A percentile compares a stretch with the other conserved stretches of the same genome.
These are phyloP conservation scores for Lentinula lateritia DNA, from an alignment of 768 basidiomycete genomes.

Conservation along the genomic window DNA sequence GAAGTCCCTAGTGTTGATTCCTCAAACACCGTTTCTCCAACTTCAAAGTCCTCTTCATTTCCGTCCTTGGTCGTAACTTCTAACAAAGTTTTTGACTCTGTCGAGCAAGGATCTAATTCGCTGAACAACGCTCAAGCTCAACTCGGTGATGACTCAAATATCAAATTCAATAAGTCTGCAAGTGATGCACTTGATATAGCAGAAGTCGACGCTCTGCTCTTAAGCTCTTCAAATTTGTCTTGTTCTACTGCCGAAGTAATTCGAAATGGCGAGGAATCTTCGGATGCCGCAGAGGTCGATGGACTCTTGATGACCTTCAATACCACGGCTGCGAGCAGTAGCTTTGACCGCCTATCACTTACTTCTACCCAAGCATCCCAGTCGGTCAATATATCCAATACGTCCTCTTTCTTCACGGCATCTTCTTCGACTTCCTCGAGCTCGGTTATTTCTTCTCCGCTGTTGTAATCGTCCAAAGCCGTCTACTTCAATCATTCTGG, in stretches of 20 bases:
- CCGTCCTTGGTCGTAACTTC: not conserved
- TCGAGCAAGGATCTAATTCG: not conserved
- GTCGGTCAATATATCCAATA: not conserved
- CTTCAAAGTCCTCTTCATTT: not conserved
- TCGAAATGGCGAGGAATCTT: not conserved
- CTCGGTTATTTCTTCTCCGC: not conserved
- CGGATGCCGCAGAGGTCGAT: not conserved
- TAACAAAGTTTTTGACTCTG: not conserved
- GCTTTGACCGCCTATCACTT: not conserved
- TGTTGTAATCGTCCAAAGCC: no score
- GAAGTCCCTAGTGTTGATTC: not conserved
- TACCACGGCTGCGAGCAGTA: not conserved
- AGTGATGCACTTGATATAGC: no score
- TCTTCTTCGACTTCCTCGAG: not conserved
- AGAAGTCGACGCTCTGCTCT: no score
- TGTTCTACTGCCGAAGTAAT: not conserved
- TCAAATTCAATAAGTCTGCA: no score
- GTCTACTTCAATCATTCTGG: no score
- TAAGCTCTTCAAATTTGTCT: no score
- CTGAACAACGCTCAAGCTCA: not conserved
- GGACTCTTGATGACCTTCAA: not conserved
- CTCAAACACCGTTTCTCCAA: not conserved
- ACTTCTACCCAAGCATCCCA: not conserved
- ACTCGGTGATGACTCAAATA: no score
- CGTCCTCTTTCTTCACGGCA: not conserved